Evolutionary conservation across 768 basidiomycete species (phyloP), one percentile per base, ranked within the genome.

Genomic region (Nidularia pulvinata): DNA sequence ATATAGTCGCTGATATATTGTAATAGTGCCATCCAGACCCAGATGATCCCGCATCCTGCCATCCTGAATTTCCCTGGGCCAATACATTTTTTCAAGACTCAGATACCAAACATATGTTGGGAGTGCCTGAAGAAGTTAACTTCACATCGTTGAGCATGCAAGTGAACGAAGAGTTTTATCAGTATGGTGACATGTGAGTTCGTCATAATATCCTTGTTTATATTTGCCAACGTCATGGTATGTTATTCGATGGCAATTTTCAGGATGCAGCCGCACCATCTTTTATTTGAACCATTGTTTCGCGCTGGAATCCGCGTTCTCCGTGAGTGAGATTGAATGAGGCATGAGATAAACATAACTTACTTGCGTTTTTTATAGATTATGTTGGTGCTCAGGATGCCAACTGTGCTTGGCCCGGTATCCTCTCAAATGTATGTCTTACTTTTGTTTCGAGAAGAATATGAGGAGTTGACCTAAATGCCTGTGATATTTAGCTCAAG

Each of bases 341-440:
- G 16, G 35, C 2, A 25, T 14, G 3, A 46, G 43, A 39, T 42
- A 30, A n/a, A n/a, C 35, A 7, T 36, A 7, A 46, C 22, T 7
- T 10, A 46, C n/a, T 39, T 39, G 37, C n/a, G 7, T 7, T 39
- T 9, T n/a, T n/a, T 11, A 25, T 39, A 70, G 69, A 69, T 51
- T 68, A 64, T 37, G 53, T 71, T 34, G 69, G 69, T 5, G 60
- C 59, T 5, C 58, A 61, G 16, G 69, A 68, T 46, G 64, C 61
- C 1, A 71, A 65, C 53, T 66, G 63, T 50, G 61, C 63, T 9
- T 68, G 65, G 67, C 65, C 62, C 0, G 67, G 68, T 2, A 54
- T 65, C 10, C 42, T 68, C 30, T 69, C 68, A 1, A 67, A 64
- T 37, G 61, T 62, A 33, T 5, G 59, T 50, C 32, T 11, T 39